Percentiles rank a stretch among this genome's conserved stretches.
phyloP scores from a whole-genome alignment of 352 stramenopile genomes.

The Pilasporangium apinafurcum region DNA sequence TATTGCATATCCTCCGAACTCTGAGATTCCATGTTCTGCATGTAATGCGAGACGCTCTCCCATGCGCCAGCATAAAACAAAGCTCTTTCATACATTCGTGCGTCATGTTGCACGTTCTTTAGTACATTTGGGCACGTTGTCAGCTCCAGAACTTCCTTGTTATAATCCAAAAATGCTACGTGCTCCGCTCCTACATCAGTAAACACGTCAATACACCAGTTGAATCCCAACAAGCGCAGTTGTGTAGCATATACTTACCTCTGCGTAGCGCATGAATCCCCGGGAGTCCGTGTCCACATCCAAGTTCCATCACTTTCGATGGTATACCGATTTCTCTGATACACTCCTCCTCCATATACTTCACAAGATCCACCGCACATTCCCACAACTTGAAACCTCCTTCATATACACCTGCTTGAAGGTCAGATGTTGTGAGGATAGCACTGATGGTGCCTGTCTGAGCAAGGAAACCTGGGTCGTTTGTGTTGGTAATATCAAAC shows the following conservation, averaged over 20 bases:
- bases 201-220: background rate
- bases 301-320: slow-evolving; percentile 55
- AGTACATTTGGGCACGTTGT: slow-evolving; percentile 75
- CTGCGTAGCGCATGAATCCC: slow-evolving; percentile 68
- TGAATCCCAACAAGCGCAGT: background rate
- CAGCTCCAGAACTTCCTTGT: slow-evolving; percentile 84
- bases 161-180: slow-evolving; percentile 84
- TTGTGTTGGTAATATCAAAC: slow-evolving; percentile 67
- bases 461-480: slow-evolving; percentile 31
- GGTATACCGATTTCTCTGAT: slow-evolving; percentile 14
- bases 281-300: slow-evolving; percentile 72
- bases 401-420: slow-evolving; percentile 79
- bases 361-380: slow-evolving; percentile 68
- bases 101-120: slow-evolving; percentile 26
- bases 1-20: slow-evolving; percentile 33
- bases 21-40: slow-evolving; percentile 29
- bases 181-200: slow-evolving; percentile 30
- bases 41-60: slow-evolving; percentile 47
- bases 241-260: slow-evolving; percentile 14
- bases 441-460: slow-evolving; percentile 54
- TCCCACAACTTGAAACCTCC: slow-evolving; percentile 87
- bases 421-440: slow-evolving; percentile 66
- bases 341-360: slow-evolving; percentile 23
- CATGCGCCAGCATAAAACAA: slow-evolving; percentile 79
- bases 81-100: slow-evolving; percentile 21